phyloP scores from a whole-genome alignment of 225 moss, liverwort and hornwort species.

The Climacium dendroides region DNA sequence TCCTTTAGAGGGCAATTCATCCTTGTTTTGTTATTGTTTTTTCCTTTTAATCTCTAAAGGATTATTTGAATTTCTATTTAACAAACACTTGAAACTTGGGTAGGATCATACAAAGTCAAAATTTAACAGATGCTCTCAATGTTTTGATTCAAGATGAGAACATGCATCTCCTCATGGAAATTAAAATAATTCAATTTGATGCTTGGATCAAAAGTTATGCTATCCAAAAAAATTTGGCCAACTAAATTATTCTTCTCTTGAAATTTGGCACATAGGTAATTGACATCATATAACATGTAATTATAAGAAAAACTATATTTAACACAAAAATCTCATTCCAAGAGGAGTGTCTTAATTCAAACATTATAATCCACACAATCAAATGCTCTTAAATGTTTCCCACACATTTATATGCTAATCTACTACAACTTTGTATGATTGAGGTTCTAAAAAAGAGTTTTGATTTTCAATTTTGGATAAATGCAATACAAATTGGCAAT shows the following conservation, averaged over 20 bases:
- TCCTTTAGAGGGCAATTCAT: background rate
- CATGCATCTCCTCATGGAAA: background rate
- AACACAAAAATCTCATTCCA: no score
- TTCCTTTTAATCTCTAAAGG: rapidly evolving
- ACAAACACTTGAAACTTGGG: rapidly evolving
- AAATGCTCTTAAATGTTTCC: background rate
- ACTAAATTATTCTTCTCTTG: background rate
- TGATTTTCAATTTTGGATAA: background rate
- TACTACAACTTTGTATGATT: rapidly evolving
- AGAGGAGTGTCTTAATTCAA: no score
- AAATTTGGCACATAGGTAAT: background rate
- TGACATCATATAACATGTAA: background rate
- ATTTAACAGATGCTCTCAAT: background rate
- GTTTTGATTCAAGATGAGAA: background rate
- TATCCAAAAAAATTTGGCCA: rapidly evolving
- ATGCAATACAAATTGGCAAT: background rate
- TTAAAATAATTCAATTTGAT: rapidly evolving
- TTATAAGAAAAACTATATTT: background rate
- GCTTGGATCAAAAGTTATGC: rapidly evolving
- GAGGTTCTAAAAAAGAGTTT: background rate
- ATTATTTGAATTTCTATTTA: rapidly evolving
- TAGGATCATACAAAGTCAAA: background rate
- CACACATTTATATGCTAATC: background rate
- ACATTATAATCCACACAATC: rapidly evolving
- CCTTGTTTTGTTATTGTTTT: background rate